Base-by-base conservation (phyloP, 345 rosid genomes). In the Turritis glabra region DNA sequence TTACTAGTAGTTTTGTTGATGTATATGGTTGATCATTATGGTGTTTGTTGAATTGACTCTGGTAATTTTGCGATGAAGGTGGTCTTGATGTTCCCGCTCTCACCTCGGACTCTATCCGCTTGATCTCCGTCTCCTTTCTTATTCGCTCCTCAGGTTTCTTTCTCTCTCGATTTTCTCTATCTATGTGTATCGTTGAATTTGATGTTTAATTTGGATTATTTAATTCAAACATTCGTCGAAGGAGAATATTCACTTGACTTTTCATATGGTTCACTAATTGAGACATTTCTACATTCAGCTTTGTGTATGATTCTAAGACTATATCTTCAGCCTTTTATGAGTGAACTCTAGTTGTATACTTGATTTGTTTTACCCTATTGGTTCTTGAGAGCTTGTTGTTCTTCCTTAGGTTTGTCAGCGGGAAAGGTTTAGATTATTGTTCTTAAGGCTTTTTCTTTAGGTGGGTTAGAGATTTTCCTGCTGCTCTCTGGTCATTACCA, bases 71-170 rank as follows among this genome's bases (percentile, higher is more conserved):
- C n/a, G n/a, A n/a, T n/a, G n/a, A n/a, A n/a, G n/a, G n/a, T n/a
- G n/a, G n/a, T n/a, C n/a, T n/a, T n/a, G n/a, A n/a, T n/a, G n/a
- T n/a, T n/a, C n/a, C n/a, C n/a, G n/a, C n/a, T n/a, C n/a, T n/a
- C n/a, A n/a, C 88, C 4, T 46, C 86, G 14, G 89, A 84, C 33
- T 79, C 83, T 25, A 79, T 79, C 94, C 12, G 74, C 81, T 35
- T 83, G 84, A 59, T 80, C 92, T 78, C 66, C 79, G 17, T 85
- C 92, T 41, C 97, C 93, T 76, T 80, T 85, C 70, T 71, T 91
- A 80, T 86, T 85, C 62, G 74, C 86, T 79, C 87, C 96, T 74
- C 94, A 87, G 94, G 96, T 91, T 41, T n/a, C 47, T 23, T 30
- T 22, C 63, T 48, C 46, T 29, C 37, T 62, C 26, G 41, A 37